Percentiles rank a stretch among this genome's conserved stretches.
These are phyloP conservation scores for Tuber indicum DNA, from an alignment of 495 filamentous ascomycete genomes.

Conservation along the genomic window DNA sequence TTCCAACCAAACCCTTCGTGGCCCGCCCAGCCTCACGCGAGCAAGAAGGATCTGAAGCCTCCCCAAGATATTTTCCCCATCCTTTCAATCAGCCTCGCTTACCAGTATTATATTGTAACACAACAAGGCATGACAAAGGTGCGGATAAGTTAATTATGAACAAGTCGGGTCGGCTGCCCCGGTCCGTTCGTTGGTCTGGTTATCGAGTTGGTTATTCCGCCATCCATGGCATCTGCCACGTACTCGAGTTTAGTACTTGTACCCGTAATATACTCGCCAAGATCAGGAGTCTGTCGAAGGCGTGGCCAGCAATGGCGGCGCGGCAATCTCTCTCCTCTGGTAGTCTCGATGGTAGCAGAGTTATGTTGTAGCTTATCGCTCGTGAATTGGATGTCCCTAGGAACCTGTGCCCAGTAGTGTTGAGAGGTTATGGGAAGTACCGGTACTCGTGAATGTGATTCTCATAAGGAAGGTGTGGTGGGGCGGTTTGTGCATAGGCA, in stretches of 20 bases:
- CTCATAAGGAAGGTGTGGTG: not conserved
- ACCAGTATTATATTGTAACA: too few species aligned
- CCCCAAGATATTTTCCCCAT: not conserved
- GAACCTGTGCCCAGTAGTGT: not conserved
- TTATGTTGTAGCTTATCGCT: not conserved
- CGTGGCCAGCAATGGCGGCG: not conserved
- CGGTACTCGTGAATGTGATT: not conserved
- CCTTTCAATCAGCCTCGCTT: not conserved
- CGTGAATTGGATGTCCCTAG: not conserved
- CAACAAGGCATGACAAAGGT: too few species aligned
- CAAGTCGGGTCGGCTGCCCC: too few species aligned
- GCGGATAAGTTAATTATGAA: too few species aligned
- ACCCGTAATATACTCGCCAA: too few species aligned
- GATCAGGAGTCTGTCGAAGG: not conserved
- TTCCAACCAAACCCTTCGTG: too few species aligned
- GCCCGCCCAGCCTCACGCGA: not conserved
- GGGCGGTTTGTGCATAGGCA: not conserved
- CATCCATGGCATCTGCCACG: too few species aligned
- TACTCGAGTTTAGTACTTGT: too few species aligned
- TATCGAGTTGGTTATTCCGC: too few species aligned
- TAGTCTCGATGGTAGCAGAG: not conserved
- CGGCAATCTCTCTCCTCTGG: not conserved
- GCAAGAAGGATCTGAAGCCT: not conserved
- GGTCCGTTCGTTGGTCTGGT: too few species aligned
- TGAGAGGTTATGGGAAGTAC: not conserved